Evolutionary conservation across 169 alveolate species (phyloP).

Genomic region (Plasmodium inui): DNA sequence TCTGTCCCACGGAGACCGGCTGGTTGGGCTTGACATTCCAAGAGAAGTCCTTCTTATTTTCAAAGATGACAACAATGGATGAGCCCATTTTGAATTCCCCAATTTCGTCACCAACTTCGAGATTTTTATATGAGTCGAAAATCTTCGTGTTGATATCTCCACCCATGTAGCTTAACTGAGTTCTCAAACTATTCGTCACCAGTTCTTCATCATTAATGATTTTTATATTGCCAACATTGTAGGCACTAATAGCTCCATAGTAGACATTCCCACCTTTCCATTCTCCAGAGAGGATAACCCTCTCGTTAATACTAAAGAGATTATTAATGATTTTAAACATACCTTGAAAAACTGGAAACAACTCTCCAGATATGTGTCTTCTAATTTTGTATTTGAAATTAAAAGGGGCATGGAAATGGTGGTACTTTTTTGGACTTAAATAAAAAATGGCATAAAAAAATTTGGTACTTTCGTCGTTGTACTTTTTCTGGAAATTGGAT

Average conservation of each 20-base stretch:
- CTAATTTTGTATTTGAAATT: constrained; percentile 58
- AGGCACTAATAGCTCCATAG: constrained; percentile 64
- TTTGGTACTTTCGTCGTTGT: constrained; percentile 46
- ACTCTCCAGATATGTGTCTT: constrained; percentile 69
- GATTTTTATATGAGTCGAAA: constrained; percentile 14
- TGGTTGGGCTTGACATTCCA: constrained; percentile 34
- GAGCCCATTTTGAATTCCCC: constrained; percentile 72
- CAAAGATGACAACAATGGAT: constrained; percentile 58
- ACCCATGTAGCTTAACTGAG: constrained; percentile 49
- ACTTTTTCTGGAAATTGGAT: constrained; percentile 22
- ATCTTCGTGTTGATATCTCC: constrained; percentile 69
- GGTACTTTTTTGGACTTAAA: constrained; percentile 55
- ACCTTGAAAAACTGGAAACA: constrained; percentile 44
- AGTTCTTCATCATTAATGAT: constrained; percentile 41
- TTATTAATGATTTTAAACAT: constrained; percentile 58
- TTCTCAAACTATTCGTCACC: constrained; percentile 39
- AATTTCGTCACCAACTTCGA: constrained; percentile 58
- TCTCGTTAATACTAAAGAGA: constrained; percentile 47
- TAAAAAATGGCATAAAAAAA: constrained; percentile 68
- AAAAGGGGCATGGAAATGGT: constrained; percentile 76
- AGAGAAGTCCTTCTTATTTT: constrained; percentile 26
- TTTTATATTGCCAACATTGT: constrained; percentile 60
- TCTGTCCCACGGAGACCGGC: constrained; percentile 29
- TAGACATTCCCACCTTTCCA: constrained; percentile 67
- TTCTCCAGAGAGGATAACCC: constrained; percentile 60